phyloP scores from a whole-genome alignment of 306 rosid species.

The Citrullus mucosospermus region DNA sequence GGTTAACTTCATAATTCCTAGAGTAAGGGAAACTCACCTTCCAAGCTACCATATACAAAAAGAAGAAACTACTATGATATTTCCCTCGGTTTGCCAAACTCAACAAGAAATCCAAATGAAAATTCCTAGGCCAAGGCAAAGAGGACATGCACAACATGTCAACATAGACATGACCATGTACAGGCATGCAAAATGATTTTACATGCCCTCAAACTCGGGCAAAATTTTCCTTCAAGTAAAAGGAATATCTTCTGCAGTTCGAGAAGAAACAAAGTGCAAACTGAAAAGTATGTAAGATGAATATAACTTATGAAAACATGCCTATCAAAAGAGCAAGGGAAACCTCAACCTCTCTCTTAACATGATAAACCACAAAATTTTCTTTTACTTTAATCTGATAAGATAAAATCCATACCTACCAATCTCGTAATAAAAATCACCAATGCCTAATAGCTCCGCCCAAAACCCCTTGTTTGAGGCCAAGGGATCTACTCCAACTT shows the following conservation, averaged over 20 bases:
- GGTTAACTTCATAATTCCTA: background rate
- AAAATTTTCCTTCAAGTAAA: background rate
- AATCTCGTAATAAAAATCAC: conserved; percentile 90
- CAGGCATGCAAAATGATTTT: background rate
- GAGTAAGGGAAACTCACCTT: background rate
- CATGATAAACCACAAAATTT: background rate
- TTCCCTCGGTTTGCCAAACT: background rate
- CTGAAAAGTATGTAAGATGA: background rate
- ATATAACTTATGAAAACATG: background rate
- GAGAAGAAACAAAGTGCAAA: background rate
- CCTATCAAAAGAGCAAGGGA: background rate
- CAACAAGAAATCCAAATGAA: background rate
- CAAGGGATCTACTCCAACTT: conserved; percentile 95
- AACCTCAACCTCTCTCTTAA: background rate
- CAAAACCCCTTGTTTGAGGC: conserved; percentile 96
- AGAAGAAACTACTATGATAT: background rate
- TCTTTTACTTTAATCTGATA: conserved; percentile 3
- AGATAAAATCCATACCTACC: conserved; percentile 43
- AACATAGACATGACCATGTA: background rate
- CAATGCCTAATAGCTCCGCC: conserved; percentile 96
- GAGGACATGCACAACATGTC: background rate
- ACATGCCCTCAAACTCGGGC: background rate
- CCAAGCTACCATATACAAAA: background rate
- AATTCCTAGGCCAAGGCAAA: background rate
- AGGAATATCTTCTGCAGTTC: background rate